Evolutionary conservation across 257 asterid genomes (phyloP).

Genomic region (Perilla frutescens): DNA sequence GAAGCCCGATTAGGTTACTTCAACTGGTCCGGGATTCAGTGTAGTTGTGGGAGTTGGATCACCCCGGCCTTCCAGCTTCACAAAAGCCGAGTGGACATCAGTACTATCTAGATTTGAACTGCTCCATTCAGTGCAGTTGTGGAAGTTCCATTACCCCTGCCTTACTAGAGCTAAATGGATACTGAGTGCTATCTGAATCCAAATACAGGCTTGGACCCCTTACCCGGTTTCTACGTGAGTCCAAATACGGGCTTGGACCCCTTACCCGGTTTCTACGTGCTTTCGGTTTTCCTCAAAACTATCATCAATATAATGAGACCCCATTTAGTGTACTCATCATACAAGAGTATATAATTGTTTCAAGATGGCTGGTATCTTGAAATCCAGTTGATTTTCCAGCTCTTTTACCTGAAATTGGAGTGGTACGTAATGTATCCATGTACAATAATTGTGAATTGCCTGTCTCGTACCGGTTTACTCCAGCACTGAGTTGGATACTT

Average conservation of each 20-base stretch:
- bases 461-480: neutral
- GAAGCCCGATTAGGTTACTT: slow-evolving; percentile 94
- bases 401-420: neutral
- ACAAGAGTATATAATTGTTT: slow-evolving; percentile 28
- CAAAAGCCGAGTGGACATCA: slow-evolving; percentile 82
- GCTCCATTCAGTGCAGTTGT: neutral
- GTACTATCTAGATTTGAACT: slow-evolving; percentile 48
- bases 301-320: slow-evolving; percentile 21
- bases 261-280: neutral
- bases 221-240: neutral
- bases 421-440: neutral
- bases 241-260: neutral
- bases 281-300: slow-evolving; percentile 21
- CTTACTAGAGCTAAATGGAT: neutral
- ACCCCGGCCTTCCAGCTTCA: slow-evolving; percentile 98
- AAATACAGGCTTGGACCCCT: neutral
- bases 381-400: slow-evolving; percentile 10
- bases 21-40: slow-evolving; percentile 96
- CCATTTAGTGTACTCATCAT: slow-evolving; percentile 17
- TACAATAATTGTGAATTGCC: slow-evolving; percentile 11
- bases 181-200: neutral
- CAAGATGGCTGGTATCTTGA: slow-evolving; percentile 15
- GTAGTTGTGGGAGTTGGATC: slow-evolving; percentile 99
- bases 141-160: neutral
- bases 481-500: neutral